Evolutionary conservation across 148 eudicot genomes (phyloP).

Genomic region (Salicornia ramosissima): DNA sequence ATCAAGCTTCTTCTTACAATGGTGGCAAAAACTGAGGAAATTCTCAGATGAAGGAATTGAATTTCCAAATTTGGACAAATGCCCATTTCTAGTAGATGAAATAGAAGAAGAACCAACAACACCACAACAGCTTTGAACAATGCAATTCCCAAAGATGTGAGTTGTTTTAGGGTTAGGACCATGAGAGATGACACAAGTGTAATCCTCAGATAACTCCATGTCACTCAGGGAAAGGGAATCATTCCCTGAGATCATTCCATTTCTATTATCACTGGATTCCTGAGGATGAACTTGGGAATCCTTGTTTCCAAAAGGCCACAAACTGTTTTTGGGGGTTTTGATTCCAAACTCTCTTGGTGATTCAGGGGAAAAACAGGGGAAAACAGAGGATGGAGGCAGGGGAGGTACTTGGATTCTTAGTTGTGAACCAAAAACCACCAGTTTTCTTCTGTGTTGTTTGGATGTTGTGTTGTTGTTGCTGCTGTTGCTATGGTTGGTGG

Average conservation of each 20-base stretch:
- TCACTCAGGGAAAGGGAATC: constrained; percentile 44
- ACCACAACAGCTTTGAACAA: constrained; percentile 60
- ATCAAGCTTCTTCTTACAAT: constrained; percentile 64
- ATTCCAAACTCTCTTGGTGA: constrained; percentile 75
- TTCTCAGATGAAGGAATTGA: constrained; percentile 25
- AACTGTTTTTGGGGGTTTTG: constrained; percentile 43
- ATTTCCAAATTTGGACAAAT: constrained; percentile 19
- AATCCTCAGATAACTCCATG: constrained; percentile 87
- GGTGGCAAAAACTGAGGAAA: constrained; percentile 65
- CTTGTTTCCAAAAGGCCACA: constrained; percentile 19
- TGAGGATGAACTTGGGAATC: constrained; percentile 26
- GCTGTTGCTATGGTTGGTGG: background rate
- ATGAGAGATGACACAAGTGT: constrained; percentile 84
- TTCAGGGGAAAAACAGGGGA: constrained; percentile 36
- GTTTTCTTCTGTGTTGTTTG: constrained; percentile 38
- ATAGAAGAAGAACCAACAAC: constrained; percentile 32
- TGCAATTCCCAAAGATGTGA: constrained; percentile 70
- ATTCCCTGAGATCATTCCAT: background rate
- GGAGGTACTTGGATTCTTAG: constrained; percentile 72
- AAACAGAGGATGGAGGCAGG: constrained; percentile 21
- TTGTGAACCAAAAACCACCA: constrained; percentile 67
- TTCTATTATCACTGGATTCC: background rate
- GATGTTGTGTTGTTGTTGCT: background rate
- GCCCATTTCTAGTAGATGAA: constrained; percentile 25
- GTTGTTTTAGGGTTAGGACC: constrained; percentile 91